Evolutionary conservation across 352 stramenopile species (phyloP).

Genomic region (Phytophthora multivora): DNA sequence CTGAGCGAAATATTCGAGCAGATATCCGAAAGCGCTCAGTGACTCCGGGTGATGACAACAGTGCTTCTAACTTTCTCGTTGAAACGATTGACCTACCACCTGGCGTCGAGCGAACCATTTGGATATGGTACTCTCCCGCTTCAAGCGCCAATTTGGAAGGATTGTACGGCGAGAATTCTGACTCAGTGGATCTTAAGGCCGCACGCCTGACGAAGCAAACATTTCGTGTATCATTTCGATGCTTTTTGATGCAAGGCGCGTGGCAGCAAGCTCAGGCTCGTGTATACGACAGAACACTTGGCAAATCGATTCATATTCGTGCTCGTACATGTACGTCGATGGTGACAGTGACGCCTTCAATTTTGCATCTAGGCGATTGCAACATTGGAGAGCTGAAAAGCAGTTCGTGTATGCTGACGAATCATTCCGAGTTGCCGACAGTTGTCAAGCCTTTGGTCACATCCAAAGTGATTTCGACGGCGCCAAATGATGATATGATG

Average conservation of each 20-base stretch:
- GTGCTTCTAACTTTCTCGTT: constrained; percentile 85
- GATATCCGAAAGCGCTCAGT: constrained; percentile 52
- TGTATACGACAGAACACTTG: constrained; percentile 84
- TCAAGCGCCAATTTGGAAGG: constrained; percentile 48
- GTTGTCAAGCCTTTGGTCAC: constrained; percentile 87
- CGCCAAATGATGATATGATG: constrained; percentile 88
- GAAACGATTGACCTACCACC: constrained; percentile 88
- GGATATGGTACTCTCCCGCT: constrained; percentile 84
- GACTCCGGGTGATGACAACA: constrained; percentile 60
- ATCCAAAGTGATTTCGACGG: constrained; percentile 89
- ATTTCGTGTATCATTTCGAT: constrained; percentile 88
- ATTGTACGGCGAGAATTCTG: constrained; percentile 45
- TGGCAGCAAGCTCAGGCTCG: constrained; percentile 88
- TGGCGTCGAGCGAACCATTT: constrained; percentile 87
- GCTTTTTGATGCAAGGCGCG: constrained; percentile 84
- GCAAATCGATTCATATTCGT: constrained; percentile 86
- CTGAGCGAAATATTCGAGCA: constrained; percentile 60
- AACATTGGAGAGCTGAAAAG: constrained; percentile 91
- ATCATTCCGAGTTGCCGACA: constrained; percentile 88
- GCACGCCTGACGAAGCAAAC: constrained; percentile 85
- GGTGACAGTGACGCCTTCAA: constrained; percentile 84
- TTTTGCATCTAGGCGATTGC: constrained; percentile 87
- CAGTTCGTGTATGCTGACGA: constrained; percentile 87
- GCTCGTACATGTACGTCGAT: constrained; percentile 88
- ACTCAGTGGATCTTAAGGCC: constrained; percentile 80